A percentile compares a stretch with the other conserved stretches of the same genome.
Conservation (phyloP, 495 filamentous ascomycete genomes). For the Hypoxylon fuscum region DNA sequence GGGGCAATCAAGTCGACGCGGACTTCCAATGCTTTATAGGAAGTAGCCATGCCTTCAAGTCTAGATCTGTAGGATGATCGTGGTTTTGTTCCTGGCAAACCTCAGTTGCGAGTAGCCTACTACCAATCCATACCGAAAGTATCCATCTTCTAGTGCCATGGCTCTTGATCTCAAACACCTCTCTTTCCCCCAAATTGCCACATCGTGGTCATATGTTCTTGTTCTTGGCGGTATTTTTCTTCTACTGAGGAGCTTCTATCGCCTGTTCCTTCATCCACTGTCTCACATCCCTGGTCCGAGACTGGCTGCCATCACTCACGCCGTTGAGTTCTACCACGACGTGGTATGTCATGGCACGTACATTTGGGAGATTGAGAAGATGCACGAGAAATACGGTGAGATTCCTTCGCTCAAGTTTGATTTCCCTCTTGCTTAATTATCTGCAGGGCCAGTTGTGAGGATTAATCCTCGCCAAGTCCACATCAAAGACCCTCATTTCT, state of each 20-base stretch:
- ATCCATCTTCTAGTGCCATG: neutral
- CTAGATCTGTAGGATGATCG: too few species aligned
- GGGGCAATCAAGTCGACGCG: too few species aligned
- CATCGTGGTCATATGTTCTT: neutral
- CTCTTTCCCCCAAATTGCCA: neutral
- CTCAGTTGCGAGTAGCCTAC: too few species aligned
- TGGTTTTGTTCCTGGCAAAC: too few species aligned
- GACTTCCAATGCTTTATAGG: too few species aligned
- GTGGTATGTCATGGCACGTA: conserved; percentile 48
- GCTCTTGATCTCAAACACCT: neutral
- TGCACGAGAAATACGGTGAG: conserved; percentile 58
- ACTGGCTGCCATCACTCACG: conserved; percentile 54
- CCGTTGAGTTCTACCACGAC: conserved; percentile 60
- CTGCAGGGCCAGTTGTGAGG: conserved; percentile 49
- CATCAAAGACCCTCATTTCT: conserved; percentile 51
- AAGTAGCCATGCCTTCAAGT: too few species aligned
- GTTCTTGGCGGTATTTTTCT: neutral
- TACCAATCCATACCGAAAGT: too few species aligned
- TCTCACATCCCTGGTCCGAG: conserved; percentile 55
- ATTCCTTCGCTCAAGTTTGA: neutral
- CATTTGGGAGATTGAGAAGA: conserved; percentile 48
- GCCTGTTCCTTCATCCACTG: conserved; percentile 59
- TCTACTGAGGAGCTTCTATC: conserved; percentile 42
- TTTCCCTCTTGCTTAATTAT: neutral
- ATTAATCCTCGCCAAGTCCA: conserved; percentile 54